Conservation (phyloP, 495 filamentous ascomycete genomes). For the Hyaloscypha finlandica region DNA sequence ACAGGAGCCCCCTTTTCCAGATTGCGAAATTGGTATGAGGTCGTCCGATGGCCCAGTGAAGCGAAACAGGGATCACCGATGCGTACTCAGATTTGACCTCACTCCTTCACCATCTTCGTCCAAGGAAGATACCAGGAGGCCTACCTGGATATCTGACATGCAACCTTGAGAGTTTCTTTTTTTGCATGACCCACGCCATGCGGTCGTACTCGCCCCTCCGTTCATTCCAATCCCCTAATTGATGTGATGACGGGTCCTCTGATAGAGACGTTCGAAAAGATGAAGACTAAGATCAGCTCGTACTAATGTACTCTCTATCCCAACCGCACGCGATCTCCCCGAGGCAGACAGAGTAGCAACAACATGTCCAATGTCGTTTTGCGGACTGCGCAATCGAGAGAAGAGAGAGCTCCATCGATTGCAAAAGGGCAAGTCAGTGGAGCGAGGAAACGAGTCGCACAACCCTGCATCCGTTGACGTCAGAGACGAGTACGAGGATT, state of each 20-base stretch:
- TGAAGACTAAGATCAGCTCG: too few relatives aligned
- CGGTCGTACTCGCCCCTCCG: background rate
- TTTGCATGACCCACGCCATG: background rate
- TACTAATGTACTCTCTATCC: background rate
- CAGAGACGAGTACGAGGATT: slow-evolving; percentile 9
- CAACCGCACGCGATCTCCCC: background rate
- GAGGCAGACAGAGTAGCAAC: background rate
- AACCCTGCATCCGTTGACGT: slow-evolving; percentile 1
- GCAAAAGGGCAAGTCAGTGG: background rate
- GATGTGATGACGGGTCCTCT: too few relatives aligned
- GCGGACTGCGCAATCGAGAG: background rate
- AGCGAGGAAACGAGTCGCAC: background rate
- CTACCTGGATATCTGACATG: background rate
- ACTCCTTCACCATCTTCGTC: background rate
- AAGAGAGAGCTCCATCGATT: background rate
- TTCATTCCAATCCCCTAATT: too few relatives aligned
- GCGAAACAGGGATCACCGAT: slow-evolving; percentile 15
- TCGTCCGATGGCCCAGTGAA: background rate
- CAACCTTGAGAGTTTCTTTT: background rate
- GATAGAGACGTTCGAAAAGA: too few relatives aligned
- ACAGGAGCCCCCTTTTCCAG: background rate
- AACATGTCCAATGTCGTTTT: background rate
- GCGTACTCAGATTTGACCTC: slow-evolving; percentile 9
- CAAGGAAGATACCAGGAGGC: slow-evolving; percentile 5
- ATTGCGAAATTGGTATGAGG: background rate